Percentiles rank a stretch among this genome's conserved stretches.
Conservation (phyloP, 2,329 filamentous ascomycete species). For the Curvularia eragrostidis region DNA sequence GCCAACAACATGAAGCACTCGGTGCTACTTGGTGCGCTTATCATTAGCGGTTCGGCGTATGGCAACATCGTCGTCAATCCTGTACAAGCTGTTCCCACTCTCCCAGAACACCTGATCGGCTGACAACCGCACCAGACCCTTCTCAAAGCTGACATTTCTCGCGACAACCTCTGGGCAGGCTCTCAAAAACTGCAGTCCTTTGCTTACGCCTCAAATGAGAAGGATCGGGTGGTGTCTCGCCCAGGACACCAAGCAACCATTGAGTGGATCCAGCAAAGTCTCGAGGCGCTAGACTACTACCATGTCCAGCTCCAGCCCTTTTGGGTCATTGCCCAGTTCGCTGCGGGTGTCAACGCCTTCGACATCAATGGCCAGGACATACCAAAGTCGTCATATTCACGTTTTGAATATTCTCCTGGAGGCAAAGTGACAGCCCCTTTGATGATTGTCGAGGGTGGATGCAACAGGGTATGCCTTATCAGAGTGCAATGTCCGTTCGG, state of each 20-base stretch:
- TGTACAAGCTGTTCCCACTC: not conserved
- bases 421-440: not conserved
- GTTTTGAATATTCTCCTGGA: not conserved
- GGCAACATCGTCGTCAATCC: not conserved
- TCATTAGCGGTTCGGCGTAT: not conserved
- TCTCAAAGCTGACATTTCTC: not conserved
- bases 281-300: not conserved
- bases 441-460: not conserved
- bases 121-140: not conserved
- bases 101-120: not conserved
- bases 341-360: not conserved
- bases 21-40: not conserved
- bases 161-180: not conserved
- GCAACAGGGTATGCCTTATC: not conserved
- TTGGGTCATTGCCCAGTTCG: not conserved
- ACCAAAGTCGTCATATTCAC: not conserved
- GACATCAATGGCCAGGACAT: not conserved
- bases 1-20: not conserved
- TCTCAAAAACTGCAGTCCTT: not conserved
- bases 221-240: not conserved
- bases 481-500: constrained; percentile 8
- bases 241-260: not conserved
- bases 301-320: not conserved
- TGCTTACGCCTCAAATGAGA: not conserved
- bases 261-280: not conserved